phyloP scores from a whole-genome alignment of 1,284 basidiomycete species.

The Lentinula novae-zelandiae region DNA sequence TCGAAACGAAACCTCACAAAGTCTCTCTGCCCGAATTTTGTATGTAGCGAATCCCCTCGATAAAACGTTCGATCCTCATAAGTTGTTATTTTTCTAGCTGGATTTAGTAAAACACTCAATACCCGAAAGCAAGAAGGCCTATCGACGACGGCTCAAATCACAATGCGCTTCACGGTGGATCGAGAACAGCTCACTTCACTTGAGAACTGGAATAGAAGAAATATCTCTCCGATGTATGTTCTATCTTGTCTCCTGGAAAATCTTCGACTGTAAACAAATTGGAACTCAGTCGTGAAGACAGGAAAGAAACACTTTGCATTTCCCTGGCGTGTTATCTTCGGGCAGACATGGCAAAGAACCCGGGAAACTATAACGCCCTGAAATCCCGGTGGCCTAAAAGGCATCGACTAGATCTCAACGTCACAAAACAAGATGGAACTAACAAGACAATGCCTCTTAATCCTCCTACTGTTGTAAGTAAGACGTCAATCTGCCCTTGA shows the following conservation, averaged over 20 bases:
- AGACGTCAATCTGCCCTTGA: not conserved
- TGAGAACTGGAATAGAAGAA: constrained; percentile 24
- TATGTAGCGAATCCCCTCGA: not conserved
- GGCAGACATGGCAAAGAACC: constrained; percentile 16
- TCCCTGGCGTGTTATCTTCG: constrained; percentile 32
- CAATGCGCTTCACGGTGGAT: not conserved
- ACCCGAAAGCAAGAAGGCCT: not conserved
- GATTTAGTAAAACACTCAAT: not conserved
- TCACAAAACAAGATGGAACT: constrained; percentile 9
- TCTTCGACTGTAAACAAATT: not conserved
- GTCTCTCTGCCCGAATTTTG: not conserved
- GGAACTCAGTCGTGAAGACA: constrained; percentile 18
- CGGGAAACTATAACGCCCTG: not conserved
- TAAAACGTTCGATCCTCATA: not conserved
- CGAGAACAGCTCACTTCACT: constrained; percentile 18
- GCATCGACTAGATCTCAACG: not conserved
- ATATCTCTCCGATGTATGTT: constrained; percentile 17
- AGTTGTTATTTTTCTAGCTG: not conserved
- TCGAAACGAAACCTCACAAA: not conserved
- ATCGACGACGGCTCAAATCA: not conserved
- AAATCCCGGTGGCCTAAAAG: not conserved
- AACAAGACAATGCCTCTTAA: constrained; percentile 17
- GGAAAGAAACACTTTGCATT: constrained; percentile 26
- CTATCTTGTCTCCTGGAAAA: not conserved
- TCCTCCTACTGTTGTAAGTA: constrained; percentile 33